Evolutionary conservation across 495 filamentous ascomycete species (phyloP).

Genomic region (Aspergillus cavernicola): DNA sequence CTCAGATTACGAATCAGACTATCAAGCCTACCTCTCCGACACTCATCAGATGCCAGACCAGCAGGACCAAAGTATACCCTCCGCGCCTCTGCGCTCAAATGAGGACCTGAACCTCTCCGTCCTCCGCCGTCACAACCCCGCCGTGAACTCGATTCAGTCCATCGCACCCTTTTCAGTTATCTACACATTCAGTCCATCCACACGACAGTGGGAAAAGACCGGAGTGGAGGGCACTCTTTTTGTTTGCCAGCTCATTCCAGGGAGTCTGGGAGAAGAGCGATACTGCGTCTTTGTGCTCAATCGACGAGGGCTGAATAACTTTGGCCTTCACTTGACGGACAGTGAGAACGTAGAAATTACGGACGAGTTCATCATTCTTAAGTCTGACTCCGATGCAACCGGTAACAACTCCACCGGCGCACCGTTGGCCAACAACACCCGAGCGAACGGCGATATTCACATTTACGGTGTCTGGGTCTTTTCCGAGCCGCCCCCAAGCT

Average conservation of each 20-base stretch:
- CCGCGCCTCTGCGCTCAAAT: constrained; percentile 59
- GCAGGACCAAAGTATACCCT: constrained; percentile 22
- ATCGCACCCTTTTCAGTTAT: constrained; percentile 77
- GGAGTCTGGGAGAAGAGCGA: constrained; percentile 42
- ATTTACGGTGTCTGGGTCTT: constrained; percentile 66
- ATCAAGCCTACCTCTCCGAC: constrained; percentile 38
- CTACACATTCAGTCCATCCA: constrained; percentile 64
- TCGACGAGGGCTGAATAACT: constrained; percentile 57
- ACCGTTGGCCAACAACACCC: background rate
- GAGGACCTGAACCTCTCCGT: constrained; percentile 79
- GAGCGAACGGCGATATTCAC: constrained; percentile 19
- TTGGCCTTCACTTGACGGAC: constrained; percentile 46
- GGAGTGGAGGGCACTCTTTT: constrained; percentile 79
- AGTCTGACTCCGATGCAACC: constrained; percentile 27
- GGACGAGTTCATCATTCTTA: constrained; percentile 59
- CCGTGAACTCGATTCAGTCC: constrained; percentile 61
- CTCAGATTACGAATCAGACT: constrained; percentile 67
- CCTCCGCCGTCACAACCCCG: constrained; percentile 68
- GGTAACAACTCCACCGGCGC: background rate
- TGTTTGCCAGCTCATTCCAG: constrained; percentile 59
- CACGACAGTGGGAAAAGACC: constrained; percentile 69
- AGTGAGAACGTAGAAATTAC: constrained; percentile 56
- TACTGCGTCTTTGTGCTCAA: constrained; percentile 62
- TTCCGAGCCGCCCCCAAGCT: constrained; percentile 50
- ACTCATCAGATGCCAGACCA: constrained; percentile 26